Evolutionary conservation across 345 rosid genomes (phyloP).

Genomic region (Gossypium thurberi): DNA sequence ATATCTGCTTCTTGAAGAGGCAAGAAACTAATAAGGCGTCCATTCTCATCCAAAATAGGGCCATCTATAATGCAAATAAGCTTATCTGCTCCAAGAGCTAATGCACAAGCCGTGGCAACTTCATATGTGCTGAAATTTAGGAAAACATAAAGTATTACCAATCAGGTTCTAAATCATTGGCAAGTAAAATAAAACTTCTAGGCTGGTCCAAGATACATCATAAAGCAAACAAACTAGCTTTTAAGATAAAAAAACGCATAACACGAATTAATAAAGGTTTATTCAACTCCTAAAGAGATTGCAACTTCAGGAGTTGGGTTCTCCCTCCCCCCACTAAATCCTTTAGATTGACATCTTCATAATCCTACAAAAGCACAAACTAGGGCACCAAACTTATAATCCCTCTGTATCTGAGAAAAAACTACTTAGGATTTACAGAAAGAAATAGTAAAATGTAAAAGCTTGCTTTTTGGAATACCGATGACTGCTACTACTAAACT

Average conservation of each 20-base stretch:
- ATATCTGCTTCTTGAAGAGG: conserved; percentile 87
- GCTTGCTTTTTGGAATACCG: neutral
- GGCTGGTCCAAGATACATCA: conserved; percentile 2
- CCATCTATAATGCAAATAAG: conserved; percentile 90
- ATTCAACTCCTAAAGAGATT: neutral
- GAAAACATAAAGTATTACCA: conserved; percentile 16
- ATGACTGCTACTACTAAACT: neutral
- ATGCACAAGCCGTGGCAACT: conserved; percentile 98
- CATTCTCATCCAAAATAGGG: conserved; percentile 78
- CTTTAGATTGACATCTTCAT: neutral
- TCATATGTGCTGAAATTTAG: conserved; percentile 72
- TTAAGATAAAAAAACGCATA: neutral
- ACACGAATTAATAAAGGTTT: no score
- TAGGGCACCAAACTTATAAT: neutral
- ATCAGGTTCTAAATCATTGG: neutral
- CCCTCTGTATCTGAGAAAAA: neutral
- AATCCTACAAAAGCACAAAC: neutral
- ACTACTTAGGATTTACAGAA: neutral
- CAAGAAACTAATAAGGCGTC: conserved; percentile 77
- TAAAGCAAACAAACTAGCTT: neutral
- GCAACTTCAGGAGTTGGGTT: neutral
- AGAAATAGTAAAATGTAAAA: neutral
- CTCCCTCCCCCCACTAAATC: neutral
- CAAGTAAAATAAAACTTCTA: neutral
- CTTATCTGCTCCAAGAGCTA: conserved; percentile 91